These are phyloP conservation scores for Conidiobolus incongruus DNA, from an alignment of 371 early-diverging fungal species.

Conservation along the genomic window DNA sequence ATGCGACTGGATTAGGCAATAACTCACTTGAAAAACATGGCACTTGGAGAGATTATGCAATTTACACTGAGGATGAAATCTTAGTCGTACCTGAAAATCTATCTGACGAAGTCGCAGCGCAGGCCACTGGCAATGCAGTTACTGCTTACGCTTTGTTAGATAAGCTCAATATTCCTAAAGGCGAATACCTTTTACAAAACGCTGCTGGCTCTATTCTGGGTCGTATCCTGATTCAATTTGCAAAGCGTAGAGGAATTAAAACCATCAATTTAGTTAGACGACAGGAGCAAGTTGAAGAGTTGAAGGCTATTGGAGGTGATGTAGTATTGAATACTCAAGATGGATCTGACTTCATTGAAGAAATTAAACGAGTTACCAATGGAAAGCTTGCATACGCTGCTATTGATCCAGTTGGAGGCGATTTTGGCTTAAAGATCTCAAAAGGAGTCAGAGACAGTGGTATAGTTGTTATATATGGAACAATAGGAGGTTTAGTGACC, in stretches of 20 bases:
- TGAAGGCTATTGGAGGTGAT: background rate
- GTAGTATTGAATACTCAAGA: background rate
- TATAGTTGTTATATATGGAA: background rate
- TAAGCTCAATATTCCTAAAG: background rate
- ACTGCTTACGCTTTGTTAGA: background rate
- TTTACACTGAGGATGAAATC: too few relatives aligned
- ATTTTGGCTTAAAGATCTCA: constrained; percentile 1
- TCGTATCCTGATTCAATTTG: background rate
- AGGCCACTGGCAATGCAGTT: background rate
- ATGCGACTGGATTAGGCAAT: too few relatives aligned
- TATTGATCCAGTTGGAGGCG: constrained; percentile 2
- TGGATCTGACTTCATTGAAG: background rate
- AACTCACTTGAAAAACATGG: too few relatives aligned
- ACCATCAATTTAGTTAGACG: background rate
- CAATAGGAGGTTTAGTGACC: constrained; percentile 3
- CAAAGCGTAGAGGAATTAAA: too few relatives aligned
- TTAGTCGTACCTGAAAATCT: constrained; percentile 1
- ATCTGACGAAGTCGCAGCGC: constrained; percentile 1
- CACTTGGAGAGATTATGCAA: too few relatives aligned
- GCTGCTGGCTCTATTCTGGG: background rate
- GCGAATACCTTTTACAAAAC: constrained; percentile 1
- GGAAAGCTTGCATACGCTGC: background rate
- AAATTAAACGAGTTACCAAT: background rate
- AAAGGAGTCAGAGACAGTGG: background rate
- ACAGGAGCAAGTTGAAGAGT: background rate